Evolutionary conservation across 1,284 basidiomycete species (phyloP), one percentile per base, ranked within the genome.

Genomic region (Filobasidium uniguttulatum): DNA sequence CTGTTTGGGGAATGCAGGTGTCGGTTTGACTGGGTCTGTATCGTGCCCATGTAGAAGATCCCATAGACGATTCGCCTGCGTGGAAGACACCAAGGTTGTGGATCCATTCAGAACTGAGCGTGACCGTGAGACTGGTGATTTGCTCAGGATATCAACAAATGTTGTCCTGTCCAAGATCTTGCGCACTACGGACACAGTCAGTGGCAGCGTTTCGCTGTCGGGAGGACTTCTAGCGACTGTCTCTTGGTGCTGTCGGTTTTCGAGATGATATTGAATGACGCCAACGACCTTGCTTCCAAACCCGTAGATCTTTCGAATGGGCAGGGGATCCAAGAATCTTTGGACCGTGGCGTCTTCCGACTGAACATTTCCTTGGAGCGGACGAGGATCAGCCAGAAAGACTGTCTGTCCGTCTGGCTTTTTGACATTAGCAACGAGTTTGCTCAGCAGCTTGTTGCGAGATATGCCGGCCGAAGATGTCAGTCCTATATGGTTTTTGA

Each of bases 331-430:
- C n/a, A 68, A 46, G 37, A 62, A 65, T 1, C 33, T 46, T 26
- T 57, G 60, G 3, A 63, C 52, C 22, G 56, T 57, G 5, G 48
- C 53, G 7, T 22, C 12, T 9, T 44, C 17, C 5, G 4, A 14
- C 15, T 34, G 9, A 34, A 5, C 33, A 10, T 34, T 5, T 38
- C 36, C 36, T 5, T 38, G 36, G n/a, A n/a, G 3, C 36, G 3
- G 19, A 28, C 59, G 56, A n/a, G 17, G 48, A 14, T 2, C 58
- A 31, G 20, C 46, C 0, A 49, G 19, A 26, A 57, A 58, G 10
- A 50, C 55, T 0, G 59, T 69, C 55, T 70, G 68, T 20, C 65
- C 60, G 31, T 62, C 60, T 1, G 68, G 68, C 55, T 70, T 70
- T 50, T 67, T 54, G 4, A 59, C 45, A 9, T 56, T 54, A 3